A percentile compares a stretch with the other conserved stretches of the same genome.
phyloP scores from a whole-genome alignment of 1,284 basidiomycete genomes.

The Irpex lacteus region DNA sequence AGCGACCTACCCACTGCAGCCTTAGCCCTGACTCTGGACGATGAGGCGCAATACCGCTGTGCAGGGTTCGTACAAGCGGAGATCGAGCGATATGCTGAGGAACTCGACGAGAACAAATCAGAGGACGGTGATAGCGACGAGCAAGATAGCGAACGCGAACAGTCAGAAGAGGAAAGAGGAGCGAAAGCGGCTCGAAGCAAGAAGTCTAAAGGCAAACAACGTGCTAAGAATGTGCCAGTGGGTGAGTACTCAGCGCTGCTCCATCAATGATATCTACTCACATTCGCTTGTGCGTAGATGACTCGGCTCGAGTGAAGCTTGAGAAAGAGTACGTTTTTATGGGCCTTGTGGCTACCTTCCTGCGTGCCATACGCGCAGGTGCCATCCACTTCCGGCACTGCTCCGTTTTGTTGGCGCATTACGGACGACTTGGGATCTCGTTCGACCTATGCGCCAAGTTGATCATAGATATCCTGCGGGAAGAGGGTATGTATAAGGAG shows the following conservation, averaged over 20 bases:
- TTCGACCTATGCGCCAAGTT: constrained; percentile 85
- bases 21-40: constrained; percentile 66
- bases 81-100: constrained; percentile 82
- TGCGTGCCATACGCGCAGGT: constrained; percentile 81
- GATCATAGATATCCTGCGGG: constrained; percentile 82
- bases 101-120: constrained; percentile 36
- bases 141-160: constrained; percentile 30
- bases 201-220: constrained; percentile 31
- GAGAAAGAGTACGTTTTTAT: constrained; percentile 81
- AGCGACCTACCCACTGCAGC: constrained; percentile 44
- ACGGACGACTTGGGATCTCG: constrained; percentile 77
- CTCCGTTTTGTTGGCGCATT: constrained; percentile 77
- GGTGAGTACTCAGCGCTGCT: constrained; percentile 4
- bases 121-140: constrained; percentile 26
- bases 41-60: constrained; percentile 84
- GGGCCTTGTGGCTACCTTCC: constrained; percentile 77
- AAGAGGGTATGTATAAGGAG: constrained; percentile 81
- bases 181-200: constrained; percentile 29
- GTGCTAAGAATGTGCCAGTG: constrained; percentile 15
- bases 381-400: constrained; percentile 81
- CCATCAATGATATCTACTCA: neutral
- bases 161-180: constrained; percentile 36
- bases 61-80: constrained; percentile 85
- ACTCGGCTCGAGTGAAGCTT: constrained; percentile 45
- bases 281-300: neutral